Conservation (phyloP, 768 basidiomycete species). For the Naganishia kalamii region DNA sequence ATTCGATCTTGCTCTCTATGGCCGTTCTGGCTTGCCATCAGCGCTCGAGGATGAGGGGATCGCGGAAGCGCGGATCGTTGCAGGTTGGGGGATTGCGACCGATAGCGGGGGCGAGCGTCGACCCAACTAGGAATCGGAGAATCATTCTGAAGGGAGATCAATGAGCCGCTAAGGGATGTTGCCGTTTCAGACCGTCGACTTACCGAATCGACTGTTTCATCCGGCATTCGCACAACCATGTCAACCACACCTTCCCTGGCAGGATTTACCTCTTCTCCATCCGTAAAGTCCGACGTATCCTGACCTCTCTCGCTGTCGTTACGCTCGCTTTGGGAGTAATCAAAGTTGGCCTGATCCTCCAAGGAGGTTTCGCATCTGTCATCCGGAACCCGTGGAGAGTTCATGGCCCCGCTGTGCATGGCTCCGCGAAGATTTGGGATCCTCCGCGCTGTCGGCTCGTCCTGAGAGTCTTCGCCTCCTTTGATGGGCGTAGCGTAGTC, state of each 20-base stretch:
- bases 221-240: conserved; percentile 9
- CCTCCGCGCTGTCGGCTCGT: conserved; percentile 4
- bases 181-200: not conserved
- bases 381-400: not conserved
- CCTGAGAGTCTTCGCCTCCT: conserved; percentile 4
- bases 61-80: not conserved
- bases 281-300: conserved; percentile 10
- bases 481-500: conserved; percentile 10
- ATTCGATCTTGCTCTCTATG: conserved; percentile 7
- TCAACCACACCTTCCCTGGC: not conserved
- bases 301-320: conserved; percentile 6
- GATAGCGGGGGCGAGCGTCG: not conserved
- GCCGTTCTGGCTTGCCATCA: not conserved
- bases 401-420: not conserved
- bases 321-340: not conserved
- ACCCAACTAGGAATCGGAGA: conserved; percentile 2
- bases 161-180: no score
- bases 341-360: conserved; percentile 5
- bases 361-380: conserved; percentile 1
- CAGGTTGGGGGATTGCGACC: not conserved
- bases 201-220: conserved; percentile 4
- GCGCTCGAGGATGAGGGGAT: conserved; percentile 4
- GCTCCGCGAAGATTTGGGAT: not conserved
- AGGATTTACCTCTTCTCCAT: not conserved
- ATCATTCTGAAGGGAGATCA: not conserved